Evolutionary conservation across 1,284 basidiomycete species (phyloP), one percentile per base, ranked within the genome.

Genomic region (Boletus austroedulis): DNA sequence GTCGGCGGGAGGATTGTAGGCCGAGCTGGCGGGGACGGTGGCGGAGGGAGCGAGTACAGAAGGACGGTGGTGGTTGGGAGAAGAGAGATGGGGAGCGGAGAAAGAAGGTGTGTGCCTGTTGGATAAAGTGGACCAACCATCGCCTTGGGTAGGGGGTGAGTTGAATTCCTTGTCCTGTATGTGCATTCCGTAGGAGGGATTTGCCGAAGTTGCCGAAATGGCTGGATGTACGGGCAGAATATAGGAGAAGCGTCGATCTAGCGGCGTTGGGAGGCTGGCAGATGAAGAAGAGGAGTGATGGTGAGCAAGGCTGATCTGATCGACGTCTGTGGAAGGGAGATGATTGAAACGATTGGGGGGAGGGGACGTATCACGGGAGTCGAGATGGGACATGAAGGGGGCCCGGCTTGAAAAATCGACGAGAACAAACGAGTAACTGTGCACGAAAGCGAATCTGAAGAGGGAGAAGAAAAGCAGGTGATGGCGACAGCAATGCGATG

Each of bases 31-130:
- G 28, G 65, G 26, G 45, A 54, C 57, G 47, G 50, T 24, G 53
- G 64, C 55, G 58, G 70, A 55, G 31, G 62, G 54, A 26, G 55
- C 45, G 55, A 62, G 63, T 56, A 68, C 59, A 59, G 62, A 58
- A 67, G 73, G 63, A 46, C 64, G 72, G 58, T 70, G 66, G 62
- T 70, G 72, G 66, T 72, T 72, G 63, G 67, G 66, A 62, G 71
- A 73, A 60, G 73, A 67, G 59, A 63, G 69, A 50, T 61, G 64
- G 23, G 65, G 53, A 32, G 53, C 41, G 29, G 66, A 57, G 47
- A 72, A 65, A 60, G 68, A 59, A 48, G 69, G 73, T 62, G 78
- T 76, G 73, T 77, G 75, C 76, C 78, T 82, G 73, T 82, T 81
- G 79, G 77, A 75, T 48, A 65, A 61, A 40, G 63, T 57, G 53